These are phyloP conservation scores for Fusarium sp. DNA, from an alignment of 2,329 filamentous ascomycete genomes.

Conservation along the genomic window DNA sequence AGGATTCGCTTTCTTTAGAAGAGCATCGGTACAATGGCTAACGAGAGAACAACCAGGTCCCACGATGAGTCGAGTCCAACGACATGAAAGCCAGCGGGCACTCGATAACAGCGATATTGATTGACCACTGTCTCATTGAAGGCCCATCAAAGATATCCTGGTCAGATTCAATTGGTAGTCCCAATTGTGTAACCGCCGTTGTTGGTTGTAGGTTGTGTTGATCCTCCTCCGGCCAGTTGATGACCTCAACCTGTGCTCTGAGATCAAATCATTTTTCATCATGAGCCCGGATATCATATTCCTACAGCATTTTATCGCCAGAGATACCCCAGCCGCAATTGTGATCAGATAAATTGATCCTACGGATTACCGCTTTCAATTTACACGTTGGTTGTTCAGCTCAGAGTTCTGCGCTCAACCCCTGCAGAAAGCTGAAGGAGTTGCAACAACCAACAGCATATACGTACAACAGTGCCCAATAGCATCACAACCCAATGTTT, in stretches of 20 bases:
- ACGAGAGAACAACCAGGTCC: not conserved
- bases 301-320: not conserved
- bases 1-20: too few species aligned
- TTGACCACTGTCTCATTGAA: not conserved
- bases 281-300: not conserved
- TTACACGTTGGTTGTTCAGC: not conserved
- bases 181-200: not conserved
- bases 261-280: not conserved
- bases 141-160: not conserved
- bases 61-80: not conserved
- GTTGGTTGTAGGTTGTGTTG: conserved; percentile 15
- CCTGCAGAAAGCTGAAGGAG: conserved; percentile 36
- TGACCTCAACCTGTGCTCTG: not conserved
- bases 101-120: not conserved
- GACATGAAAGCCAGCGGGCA: not conserved
- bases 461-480: conserved; percentile 54
- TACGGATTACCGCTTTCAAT: not conserved
- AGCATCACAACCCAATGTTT: not conserved
- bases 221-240: not conserved
- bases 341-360: not conserved
- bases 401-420: not conserved
- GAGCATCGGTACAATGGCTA: too few species aligned
- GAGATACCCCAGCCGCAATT: not conserved
- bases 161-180: not conserved
- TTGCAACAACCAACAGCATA: conserved; percentile 29